These are phyloP conservation scores for Leishmania guyanensis DNA, from an alignment of 208 protist genomes.

Conservation along the genomic window DNA sequence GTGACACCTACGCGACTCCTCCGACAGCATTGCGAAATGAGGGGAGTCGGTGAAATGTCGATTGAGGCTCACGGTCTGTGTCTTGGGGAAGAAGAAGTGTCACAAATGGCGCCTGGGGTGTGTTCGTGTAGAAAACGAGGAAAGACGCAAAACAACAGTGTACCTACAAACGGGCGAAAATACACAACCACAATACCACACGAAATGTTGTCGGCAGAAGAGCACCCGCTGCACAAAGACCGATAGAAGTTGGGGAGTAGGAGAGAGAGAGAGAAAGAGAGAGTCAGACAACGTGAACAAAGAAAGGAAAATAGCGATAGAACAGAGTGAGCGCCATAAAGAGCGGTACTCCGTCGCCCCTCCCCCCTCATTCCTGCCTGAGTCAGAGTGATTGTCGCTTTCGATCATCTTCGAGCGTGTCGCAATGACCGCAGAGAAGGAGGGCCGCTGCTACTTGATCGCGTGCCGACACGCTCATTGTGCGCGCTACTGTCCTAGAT, in stretches of 20 bases:
- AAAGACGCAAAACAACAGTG: not conserved
- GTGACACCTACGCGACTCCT: conserved; percentile 3
- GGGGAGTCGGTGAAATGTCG: not conserved
- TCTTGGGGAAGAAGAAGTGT: not conserved
- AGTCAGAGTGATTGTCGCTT: not conserved
- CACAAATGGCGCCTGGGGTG: not conserved
- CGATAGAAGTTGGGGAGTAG: not conserved
- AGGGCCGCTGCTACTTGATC: not conserved
- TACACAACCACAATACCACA: not conserved
- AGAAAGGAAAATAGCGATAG: not conserved
- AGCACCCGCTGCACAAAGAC: not conserved
- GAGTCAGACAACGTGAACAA: not conserved
- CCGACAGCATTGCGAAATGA: conserved; percentile 15
- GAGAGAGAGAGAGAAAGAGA: not conserved
- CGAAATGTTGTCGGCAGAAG: not conserved
- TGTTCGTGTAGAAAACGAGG: not conserved
- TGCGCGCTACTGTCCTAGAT: not conserved
- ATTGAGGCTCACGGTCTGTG: not conserved
- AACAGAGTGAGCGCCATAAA: not conserved
- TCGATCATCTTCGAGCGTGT: not conserved
- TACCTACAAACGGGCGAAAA: not conserved
- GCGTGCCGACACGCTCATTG: not conserved
- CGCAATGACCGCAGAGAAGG: not conserved
- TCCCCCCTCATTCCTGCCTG: not conserved
- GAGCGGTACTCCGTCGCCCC: not conserved